Base-by-base conservation (phyloP, 2,329 filamentous ascomycete genomes). In the Alternaria rosae region DNA sequence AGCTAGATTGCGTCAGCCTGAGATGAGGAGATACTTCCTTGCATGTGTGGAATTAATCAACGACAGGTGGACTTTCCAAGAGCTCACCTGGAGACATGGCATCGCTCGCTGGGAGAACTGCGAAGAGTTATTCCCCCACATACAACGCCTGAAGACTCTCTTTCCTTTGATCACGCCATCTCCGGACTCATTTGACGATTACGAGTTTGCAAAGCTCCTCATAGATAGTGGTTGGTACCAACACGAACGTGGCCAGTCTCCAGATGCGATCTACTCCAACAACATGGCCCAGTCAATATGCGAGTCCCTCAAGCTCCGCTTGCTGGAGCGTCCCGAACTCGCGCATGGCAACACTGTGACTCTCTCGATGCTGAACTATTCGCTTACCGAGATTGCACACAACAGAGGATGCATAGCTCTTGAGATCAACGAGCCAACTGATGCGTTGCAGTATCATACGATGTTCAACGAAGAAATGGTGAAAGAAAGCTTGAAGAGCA, bases 221-320 rank as follows among this genome's bases (percentile, higher is more conserved):
- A 61, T 54, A 13, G 66, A 65, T 54, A 58, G 56, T 21, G 64
- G 61, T 6, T 69, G 64, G 62, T 69, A 68, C 44, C 54, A 47
- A 21, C 68, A 68, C 44, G 59, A 70, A 21, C 50, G 60, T 38
- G 68, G 68, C 25, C 35, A 48, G 10, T 65, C 53, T 2, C 3
- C 51, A 5, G 65, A 68, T 15, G 60, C 60, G 11, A 41, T 63
- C 7, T 30, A 43, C 0, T 68, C 17, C 38, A 55, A 55, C 28
- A 57, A 67, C n/a, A 62, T 59, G 43, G 68, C 68, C 1, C 61
- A 67, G 44, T 28, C 25, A 15, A 64, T 68, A 30, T 66, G 63
- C 57, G 63, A 66, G n/a, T 56, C 54, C 4, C n/a, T 65, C 21
- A 64, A 60, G 15, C 53, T 44, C 20, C 53, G 53, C 20, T 25